Percentiles rank a stretch among this genome's conserved stretches.
These are phyloP conservation scores for Zangia roseola DNA, from an alignment of 768 basidiomycete genomes.

Conservation along the genomic window DNA sequence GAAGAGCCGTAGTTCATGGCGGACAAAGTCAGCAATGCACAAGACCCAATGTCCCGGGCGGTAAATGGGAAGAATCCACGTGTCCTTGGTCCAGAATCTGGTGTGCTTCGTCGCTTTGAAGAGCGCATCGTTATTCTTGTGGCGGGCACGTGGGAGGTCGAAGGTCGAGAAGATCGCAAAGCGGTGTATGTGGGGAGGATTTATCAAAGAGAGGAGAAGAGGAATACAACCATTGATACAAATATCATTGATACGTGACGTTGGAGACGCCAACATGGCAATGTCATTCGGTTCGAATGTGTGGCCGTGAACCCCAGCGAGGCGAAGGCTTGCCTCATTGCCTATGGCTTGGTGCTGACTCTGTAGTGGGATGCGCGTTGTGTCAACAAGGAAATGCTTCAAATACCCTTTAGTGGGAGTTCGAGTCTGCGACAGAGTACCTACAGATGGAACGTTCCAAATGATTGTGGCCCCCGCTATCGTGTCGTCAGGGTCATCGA, in stretches of 20 bases:
- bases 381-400: no score
- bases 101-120: constrained; percentile 18
- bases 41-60: constrained; percentile 36
- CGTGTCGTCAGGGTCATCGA: no score
- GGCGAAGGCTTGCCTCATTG: background rate
- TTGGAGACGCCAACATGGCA: constrained; percentile 1
- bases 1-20: constrained; percentile 10
- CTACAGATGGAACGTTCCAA: no score
- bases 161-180: constrained; percentile 8
- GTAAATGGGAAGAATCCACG: constrained; percentile 42
- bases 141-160: constrained; percentile 1
- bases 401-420: no score
- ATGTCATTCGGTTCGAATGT: constrained; percentile 10
- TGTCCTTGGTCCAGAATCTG: constrained; percentile 30
- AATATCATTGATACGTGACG: constrained; percentile 6
- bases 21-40: constrained; percentile 11
- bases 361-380: no score
- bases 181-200: background rate
- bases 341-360: background rate
- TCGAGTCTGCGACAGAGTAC: no score
- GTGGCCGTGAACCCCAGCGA: background rate
- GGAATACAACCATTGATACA: constrained; percentile 18
- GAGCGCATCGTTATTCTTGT: constrained; percentile 2
- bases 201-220: background rate
- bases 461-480: no score